Conservation (phyloP, 371 early-diverging fungal genomes). For the Catenaria anguillulae region DNA sequence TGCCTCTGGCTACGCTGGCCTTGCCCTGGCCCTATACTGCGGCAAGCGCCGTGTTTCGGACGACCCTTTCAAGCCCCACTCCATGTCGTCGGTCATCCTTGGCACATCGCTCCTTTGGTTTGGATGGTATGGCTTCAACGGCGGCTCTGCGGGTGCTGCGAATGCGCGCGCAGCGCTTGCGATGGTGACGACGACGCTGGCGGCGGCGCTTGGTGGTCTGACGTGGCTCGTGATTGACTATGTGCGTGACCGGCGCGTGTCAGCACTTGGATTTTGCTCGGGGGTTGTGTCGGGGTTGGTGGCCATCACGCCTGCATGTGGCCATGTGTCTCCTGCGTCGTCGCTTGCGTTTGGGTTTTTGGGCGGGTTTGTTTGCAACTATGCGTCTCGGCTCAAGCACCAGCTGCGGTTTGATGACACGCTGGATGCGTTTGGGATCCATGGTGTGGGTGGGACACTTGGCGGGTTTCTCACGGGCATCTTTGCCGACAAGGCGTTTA, state of each 20-base stretch:
- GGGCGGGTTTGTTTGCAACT: constrained; percentile 55
- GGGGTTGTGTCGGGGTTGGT: constrained; percentile 88
- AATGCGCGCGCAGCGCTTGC: constrained; percentile 76
- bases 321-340: constrained; percentile 71
- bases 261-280: constrained; percentile 77
- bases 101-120: constrained; percentile 81
- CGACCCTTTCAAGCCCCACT: constrained; percentile 64
- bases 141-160: constrained; percentile 63
- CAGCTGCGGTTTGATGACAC: constrained; percentile 74
- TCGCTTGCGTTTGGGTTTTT: constrained; percentile 63
- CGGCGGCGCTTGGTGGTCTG: constrained; percentile 66
- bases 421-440: constrained; percentile 70
- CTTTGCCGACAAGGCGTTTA: constrained; percentile 55
- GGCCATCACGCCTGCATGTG: constrained; percentile 80
- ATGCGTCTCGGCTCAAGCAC: constrained; percentile 60
- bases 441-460: constrained; percentile 73
- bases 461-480: constrained; percentile 78
- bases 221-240: constrained; percentile 73
- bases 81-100: constrained; percentile 71
- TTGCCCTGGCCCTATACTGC: constrained; percentile 65
- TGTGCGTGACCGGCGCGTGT: constrained; percentile 53
- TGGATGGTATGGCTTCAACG: constrained; percentile 77
- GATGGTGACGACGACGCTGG: constrained; percentile 62
- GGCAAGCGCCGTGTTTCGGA: constrained; percentile 59
- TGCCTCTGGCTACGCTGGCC: constrained; percentile 73